Evolutionary conservation across 1,284 basidiomycete genomes (phyloP).

Genomic region (Moesziomyces parantarcticus): DNA sequence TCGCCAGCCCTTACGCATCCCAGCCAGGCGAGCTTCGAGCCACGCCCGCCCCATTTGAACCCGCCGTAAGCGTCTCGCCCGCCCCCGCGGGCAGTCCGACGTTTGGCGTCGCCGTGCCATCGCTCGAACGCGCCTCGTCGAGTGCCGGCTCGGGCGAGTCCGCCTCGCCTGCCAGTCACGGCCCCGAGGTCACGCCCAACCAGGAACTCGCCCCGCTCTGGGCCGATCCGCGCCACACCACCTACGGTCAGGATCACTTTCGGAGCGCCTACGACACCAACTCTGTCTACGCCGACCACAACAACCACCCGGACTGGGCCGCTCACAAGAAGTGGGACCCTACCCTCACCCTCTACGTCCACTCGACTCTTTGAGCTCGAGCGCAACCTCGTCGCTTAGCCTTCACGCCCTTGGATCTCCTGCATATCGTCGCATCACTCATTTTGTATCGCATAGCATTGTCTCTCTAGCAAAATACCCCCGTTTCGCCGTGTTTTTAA

Average conservation of each 20-base stretch:
- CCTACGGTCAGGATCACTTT: background rate
- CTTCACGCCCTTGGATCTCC: background rate
- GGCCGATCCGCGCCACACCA: background rate
- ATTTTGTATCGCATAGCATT: background rate
- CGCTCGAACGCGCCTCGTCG: constrained; percentile 1
- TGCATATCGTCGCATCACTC: background rate
- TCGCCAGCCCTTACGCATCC: background rate
- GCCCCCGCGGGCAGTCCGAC: background rate
- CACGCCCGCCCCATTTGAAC: background rate
- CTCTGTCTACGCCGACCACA: background rate
- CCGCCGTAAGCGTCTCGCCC: background rate
- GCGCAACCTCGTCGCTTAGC: background rate
- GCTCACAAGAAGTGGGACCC: background rate
- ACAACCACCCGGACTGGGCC: background rate
- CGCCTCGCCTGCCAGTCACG: constrained; percentile 3
- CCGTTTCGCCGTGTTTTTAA: no score
- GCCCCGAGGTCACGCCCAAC: background rate
- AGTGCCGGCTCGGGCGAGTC: constrained; percentile 1
- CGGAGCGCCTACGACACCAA: background rate
- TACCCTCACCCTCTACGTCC: background rate
- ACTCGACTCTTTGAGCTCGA: background rate
- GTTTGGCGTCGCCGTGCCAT: background rate
- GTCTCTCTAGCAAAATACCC: no score
- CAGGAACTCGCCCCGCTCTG: background rate
- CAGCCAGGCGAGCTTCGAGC: background rate